Conservation (phyloP, 805 yeast genomes). For the Vanderwaltozyma polyspora region DNA sequence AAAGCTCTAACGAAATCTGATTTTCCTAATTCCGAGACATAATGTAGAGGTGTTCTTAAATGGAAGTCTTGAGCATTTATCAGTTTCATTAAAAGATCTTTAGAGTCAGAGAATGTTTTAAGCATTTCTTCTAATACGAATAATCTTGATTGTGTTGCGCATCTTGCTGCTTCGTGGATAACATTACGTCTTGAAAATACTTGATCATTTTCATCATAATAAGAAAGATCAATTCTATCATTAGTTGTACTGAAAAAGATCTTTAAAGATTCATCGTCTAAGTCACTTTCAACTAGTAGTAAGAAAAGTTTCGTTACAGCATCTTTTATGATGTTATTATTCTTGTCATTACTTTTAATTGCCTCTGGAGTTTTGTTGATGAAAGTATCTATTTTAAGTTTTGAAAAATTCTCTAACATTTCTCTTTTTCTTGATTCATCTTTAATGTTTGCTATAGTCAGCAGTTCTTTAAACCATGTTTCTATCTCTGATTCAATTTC, state of each 20-base stretch:
- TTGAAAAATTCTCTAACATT: constrained; percentile 15
- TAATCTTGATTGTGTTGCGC: constrained; percentile 16
- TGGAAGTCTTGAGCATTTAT: constrained; percentile 44
- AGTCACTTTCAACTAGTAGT: constrained; percentile 51
- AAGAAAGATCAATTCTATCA: constrained; percentile 43
- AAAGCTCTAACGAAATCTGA: constrained; percentile 32
- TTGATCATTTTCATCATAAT: constrained; percentile 46
- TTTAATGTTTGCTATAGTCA: constrained; percentile 22
- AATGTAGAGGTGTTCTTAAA: constrained; percentile 79
- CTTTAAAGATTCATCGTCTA: constrained; percentile 44
- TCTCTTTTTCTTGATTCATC: constrained; percentile 19
- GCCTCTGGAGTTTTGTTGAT: constrained; percentile 4
- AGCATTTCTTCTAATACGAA: constrained; percentile 22
- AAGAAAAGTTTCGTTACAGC: constrained; percentile 59
- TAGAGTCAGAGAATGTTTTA: constrained; percentile 4
- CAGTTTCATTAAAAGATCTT: constrained; percentile 16
- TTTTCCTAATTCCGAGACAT: constrained; percentile 58
- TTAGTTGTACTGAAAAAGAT: constrained; percentile 30
- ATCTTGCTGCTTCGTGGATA: constrained; percentile 54
- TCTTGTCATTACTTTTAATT: constrained; percentile 11
- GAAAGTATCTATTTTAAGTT: constrained; percentile 14
- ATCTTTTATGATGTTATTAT: constrained; percentile 13
- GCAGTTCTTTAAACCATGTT: constrained; percentile 25
- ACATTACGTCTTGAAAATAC: constrained; percentile 55
- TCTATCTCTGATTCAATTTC: constrained; percentile 18